Conservation (phyloP, 208 protist genomes). For the Leishmania aethiopica region DNA sequence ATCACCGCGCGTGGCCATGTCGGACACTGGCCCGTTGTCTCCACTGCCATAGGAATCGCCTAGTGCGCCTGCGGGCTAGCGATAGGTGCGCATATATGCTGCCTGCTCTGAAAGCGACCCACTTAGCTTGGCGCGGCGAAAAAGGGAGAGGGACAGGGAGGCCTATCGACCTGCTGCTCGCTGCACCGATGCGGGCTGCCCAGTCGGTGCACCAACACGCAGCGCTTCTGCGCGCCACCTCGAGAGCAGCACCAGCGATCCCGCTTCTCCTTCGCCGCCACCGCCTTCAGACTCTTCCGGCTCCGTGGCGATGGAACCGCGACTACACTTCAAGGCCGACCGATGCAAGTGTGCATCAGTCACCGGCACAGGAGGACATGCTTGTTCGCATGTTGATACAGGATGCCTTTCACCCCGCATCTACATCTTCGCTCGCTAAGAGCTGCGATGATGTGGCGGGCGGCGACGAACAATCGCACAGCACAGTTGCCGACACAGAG, state of each 20-base stretch:
- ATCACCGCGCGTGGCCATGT: background rate
- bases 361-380: constrained; percentile 1
- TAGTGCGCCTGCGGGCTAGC: background rate
- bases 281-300: background rate
- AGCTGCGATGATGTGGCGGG: background rate
- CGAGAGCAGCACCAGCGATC: background rate
- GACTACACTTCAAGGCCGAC: background rate
- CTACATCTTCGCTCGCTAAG: background rate
- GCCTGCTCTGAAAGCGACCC: background rate
- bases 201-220: background rate
- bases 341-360: background rate
- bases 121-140: background rate
- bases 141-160: too few species aligned
- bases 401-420: background rate
- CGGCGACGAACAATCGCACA: background rate
- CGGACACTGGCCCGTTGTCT: background rate
- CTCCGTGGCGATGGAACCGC: background rate
- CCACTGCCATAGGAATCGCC: background rate
- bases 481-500: background rate
- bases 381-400: constrained; percentile 11
- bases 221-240: background rate
- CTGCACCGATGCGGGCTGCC: background rate
- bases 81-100: background rate
- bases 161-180: background rate
- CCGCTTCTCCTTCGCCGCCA: background rate